A percentile compares a stretch with the other conserved stretches of the same genome.
Conservation (phyloP, 148 eudicot genomes). For the Rhododendron ferrugineum region DNA sequence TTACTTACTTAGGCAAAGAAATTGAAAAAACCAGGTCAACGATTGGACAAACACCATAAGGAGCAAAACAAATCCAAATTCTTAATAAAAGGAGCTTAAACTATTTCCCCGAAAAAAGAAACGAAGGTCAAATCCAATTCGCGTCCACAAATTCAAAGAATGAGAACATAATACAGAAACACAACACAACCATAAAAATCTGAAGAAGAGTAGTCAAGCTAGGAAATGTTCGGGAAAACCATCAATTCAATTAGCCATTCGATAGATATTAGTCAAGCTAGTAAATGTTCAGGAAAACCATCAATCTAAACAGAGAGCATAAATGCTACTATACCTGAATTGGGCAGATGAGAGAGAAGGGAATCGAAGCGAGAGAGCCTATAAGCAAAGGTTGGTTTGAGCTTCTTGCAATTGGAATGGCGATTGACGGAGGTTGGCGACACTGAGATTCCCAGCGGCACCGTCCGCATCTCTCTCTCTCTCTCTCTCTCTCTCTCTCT, state of each 20-base stretch:
- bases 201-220: neutral
- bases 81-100: neutral
- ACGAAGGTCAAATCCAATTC: neutral
- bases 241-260: neutral
- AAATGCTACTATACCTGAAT: conserved; percentile 21
- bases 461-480: conserved; percentile 31
- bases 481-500: neutral
- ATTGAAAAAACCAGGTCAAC: neutral
- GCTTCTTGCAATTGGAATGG: neutral
- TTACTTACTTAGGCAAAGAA: neutral
- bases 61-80: neutral
- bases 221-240: neutral
- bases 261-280: neutral
- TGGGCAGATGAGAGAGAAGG: conserved; percentile 14
- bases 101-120: neutral
- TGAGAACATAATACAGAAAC: no score
- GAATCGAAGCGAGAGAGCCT: conserved; percentile 12
- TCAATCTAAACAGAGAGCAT: neutral
- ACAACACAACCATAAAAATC: no score
- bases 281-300: neutral
- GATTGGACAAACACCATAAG: neutral
- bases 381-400: neutral
- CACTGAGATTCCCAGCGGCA: conserved; percentile 25
- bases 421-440: conserved; percentile 11
- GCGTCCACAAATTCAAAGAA: neutral